Base-by-base conservation (phyloP, 2,329 filamentous ascomycete species). In the Claviceps pazoutovae region DNA sequence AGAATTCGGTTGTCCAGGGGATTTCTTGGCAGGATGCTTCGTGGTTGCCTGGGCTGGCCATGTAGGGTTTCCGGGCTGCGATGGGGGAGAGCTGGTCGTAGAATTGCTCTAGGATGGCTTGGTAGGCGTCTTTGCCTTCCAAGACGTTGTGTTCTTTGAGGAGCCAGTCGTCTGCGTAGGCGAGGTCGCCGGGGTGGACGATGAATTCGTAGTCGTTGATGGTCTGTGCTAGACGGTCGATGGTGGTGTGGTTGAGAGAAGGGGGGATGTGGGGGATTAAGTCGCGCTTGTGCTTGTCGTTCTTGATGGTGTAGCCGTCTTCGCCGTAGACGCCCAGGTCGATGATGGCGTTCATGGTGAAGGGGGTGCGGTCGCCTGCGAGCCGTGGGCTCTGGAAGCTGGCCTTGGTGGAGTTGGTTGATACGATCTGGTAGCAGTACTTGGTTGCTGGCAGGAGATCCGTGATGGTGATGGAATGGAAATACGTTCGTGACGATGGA, bases 381-480 rank as follows among this genome's bases (percentile, higher is more conserved):
- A 64, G 54, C 1, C 78, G 73, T 3, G 75, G 72, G 55, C 74
- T 80, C 48, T 76, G 58, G 62, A 82, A 81, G 41, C 74, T 69
- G 37, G 72, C 69, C 8, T 75, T 65, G 4, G 60, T 75, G 0
- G 77, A 77, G 62, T 81, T 81, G 30, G 68, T 73, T 2, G 76
- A 79, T 8, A 66, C 68, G 48, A 80, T 79, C 64, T 77, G 71
- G 66, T 82, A 82, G 66, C 77, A 81, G 62, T 82, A 82, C 0
- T 70, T 78, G 1, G 76, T 79, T 0, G 72, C 75, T 0, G 78
- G 71, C 0, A 62, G 63, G 19, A 82, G 62, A 6, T 59, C 66
- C 0, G 66, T 65, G 37, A 81, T 61, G 2, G 66, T 66, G 1
- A 77, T 77, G 0, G 66, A 64, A 55, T 79, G 74, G 38, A 70